Evolutionary conservation across 345 rosid genomes (phyloP).

Genomic region (Pugionium cornutum): DNA sequence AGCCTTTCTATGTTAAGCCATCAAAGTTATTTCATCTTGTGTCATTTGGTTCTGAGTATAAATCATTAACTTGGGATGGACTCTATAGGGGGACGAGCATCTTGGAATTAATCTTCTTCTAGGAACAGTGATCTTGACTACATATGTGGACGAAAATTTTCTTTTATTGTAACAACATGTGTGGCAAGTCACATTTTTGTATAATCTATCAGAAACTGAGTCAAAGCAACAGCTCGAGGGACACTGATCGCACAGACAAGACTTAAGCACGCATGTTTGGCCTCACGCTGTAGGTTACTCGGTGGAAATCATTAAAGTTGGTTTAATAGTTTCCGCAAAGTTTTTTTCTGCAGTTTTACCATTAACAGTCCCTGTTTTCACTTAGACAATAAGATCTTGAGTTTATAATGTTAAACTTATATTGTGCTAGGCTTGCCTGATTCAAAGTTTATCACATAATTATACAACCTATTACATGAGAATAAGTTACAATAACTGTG

Average conservation of each 20-base stretch:
- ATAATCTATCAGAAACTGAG: conserved; percentile 18
- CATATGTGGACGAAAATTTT: conserved; percentile 51
- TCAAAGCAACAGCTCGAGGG: conserved; percentile 24
- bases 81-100: conserved; percentile 60
- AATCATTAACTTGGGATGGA: conserved; percentile 30
- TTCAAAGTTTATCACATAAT: conserved; percentile 1
- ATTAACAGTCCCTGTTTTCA: conserved; percentile 22
- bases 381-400: conserved; percentile 4
- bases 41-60: conserved; percentile 19
- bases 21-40: conserved; percentile 27
- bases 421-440: background rate
- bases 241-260: conserved; percentile 16
- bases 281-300: conserved; percentile 25
- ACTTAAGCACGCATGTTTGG: conserved; percentile 15
- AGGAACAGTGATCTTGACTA: conserved; percentile 67
- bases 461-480: background rate
- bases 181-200: conserved; percentile 28
- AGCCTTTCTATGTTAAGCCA: conserved; percentile 64
- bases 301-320: conserved; percentile 5
- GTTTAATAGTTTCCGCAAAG: background rate
- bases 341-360: conserved; percentile 16
- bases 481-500: background rate
- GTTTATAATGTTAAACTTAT: conserved; percentile 11
- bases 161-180: conserved; percentile 15
- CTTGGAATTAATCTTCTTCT: conserved; percentile 58